Conservation (phyloP, 1,284 basidiomycete species). For the Hortiboletus rubellus region DNA sequence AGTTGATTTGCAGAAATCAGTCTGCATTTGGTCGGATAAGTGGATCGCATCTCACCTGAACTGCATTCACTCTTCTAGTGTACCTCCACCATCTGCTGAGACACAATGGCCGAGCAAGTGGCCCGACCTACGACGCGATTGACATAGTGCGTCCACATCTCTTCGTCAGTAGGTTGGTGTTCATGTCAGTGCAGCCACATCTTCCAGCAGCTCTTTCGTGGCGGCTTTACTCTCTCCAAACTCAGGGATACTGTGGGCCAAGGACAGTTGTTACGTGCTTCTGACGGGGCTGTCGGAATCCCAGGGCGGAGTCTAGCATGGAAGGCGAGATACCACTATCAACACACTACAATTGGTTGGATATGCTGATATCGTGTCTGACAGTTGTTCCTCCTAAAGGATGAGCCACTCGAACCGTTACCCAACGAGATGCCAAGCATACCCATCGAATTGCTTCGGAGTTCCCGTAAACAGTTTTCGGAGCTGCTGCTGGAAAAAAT, state of each 20-base stretch:
- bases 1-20: too few species aligned
- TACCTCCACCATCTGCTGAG: not conserved
- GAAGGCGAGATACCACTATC: constrained; percentile 55
- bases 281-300: constrained; percentile 45
- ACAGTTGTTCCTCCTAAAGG: constrained; percentile 61
- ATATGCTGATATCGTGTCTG: constrained; percentile 9
- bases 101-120: constrained; percentile 27
- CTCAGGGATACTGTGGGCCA: constrained; percentile 63
- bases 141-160: constrained; percentile 25
- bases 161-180: not conserved
- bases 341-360: not conserved
- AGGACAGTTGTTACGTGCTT: constrained; percentile 53
- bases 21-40: not conserved
- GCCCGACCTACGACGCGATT: constrained; percentile 23
- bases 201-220: constrained; percentile 62
- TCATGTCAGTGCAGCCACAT: constrained; percentile 44
- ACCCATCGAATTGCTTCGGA: constrained; percentile 48
- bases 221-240: constrained; percentile 55
- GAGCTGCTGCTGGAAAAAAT: constrained; percentile 60
- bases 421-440: constrained; percentile 44
- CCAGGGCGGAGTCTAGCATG: constrained; percentile 73
- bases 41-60: not conserved
- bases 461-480: constrained; percentile 53
- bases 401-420: constrained; percentile 57
- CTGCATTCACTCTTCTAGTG: not conserved